A percentile compares a stretch with the other conserved stretches of the same genome.
Evolutionary conservation across 345 rosid species (phyloP).

Genomic region (Bruguiera gymnorhiza): DNA sequence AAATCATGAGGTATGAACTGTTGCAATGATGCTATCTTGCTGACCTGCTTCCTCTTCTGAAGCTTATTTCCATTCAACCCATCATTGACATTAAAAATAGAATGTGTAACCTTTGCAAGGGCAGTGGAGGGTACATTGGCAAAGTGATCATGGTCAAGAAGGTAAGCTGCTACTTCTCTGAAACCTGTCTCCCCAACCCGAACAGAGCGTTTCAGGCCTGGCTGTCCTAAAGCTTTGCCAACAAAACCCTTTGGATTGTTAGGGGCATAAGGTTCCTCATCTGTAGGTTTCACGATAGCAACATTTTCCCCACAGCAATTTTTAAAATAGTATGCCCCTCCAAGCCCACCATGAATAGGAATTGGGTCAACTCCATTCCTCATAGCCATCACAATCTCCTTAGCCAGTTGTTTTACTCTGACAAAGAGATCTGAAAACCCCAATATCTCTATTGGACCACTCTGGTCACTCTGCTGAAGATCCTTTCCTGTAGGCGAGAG

Average conservation of each 20-base stretch:
- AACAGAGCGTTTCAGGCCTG: conserved; percentile 43
- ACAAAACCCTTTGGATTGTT: conserved; percentile 48
- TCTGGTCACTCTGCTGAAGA: conserved; percentile 35
- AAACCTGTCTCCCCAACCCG: conserved; percentile 46
- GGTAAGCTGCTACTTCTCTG: conserved; percentile 47
- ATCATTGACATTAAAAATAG: conserved; percentile 36
- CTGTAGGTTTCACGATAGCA: conserved; percentile 44
- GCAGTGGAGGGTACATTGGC: conserved; percentile 44
- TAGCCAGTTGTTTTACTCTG: conserved; percentile 20
- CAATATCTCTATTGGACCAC: conserved; percentile 41
- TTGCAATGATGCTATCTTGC: conserved; percentile 47
- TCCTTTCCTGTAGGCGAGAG: conserved; percentile 39
- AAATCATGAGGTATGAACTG: conserved; percentile 44
- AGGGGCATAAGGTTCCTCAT: conserved; percentile 48
- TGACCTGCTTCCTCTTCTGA: conserved; percentile 24
- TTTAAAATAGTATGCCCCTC: conserved; percentile 43
- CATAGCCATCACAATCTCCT: conserved; percentile 37
- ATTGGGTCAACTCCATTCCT: conserved; percentile 33
- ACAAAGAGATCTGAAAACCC: conserved; percentile 31
- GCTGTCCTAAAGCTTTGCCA: conserved; percentile 43
- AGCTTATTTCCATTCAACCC: conserved; percentile 26
- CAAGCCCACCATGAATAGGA: conserved; percentile 38
- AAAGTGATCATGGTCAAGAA: conserved; percentile 42
- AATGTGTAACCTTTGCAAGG: conserved; percentile 42
- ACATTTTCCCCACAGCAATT: conserved; percentile 30